phyloP scores from a whole-genome alignment of 1,139 yeast species.

The Geotrichum phurueaensis region DNA sequence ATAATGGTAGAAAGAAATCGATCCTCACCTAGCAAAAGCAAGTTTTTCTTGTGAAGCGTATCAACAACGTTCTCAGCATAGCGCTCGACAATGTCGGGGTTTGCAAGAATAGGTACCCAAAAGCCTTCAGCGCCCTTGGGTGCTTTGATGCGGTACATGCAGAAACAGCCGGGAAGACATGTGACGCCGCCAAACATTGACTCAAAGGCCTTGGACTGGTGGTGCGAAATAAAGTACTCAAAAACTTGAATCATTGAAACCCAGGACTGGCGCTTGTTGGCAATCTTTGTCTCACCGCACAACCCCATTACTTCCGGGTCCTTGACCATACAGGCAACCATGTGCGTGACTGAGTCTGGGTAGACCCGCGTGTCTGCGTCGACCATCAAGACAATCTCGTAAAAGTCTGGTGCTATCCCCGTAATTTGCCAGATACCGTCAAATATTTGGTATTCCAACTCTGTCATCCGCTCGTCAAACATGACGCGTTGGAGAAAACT shows the following conservation, averaged over 20 bases:
- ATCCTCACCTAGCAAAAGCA: slow-evolving; percentile 35
- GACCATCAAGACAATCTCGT: slow-evolving; percentile 34
- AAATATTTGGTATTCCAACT: slow-evolving; percentile 33
- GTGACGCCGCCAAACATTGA: slow-evolving; percentile 37
- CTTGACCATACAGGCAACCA: slow-evolving; percentile 31
- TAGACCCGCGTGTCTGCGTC: slow-evolving; percentile 36
- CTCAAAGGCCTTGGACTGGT: slow-evolving; percentile 35
- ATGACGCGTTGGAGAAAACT: slow-evolving; percentile 37
- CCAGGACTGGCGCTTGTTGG: slow-evolving; percentile 33
- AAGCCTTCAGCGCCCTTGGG: slow-evolving; percentile 45
- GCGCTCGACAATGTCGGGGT: slow-evolving; percentile 33
- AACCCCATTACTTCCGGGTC: slow-evolving; percentile 34
- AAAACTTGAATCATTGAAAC: slow-evolving; percentile 36
- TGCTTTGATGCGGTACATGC: slow-evolving; percentile 41
- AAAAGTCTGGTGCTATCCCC: slow-evolving; percentile 31
- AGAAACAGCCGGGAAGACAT: slow-evolving; percentile 37
- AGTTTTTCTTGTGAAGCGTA: slow-evolving; percentile 34
- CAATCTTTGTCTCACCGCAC: slow-evolving; percentile 35
- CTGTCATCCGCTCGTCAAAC: slow-evolving; percentile 33
- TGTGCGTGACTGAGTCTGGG: slow-evolving; percentile 31
- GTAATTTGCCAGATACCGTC: slow-evolving; percentile 32
- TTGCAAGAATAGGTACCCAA: slow-evolving; percentile 65
- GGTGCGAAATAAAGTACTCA: slow-evolving; percentile 36
- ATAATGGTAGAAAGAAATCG: slow-evolving; percentile 34
- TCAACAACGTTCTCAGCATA: slow-evolving; percentile 33